phyloP scores from a whole-genome alignment of 2,329 filamentous ascomycete species.

The Clonostachys rhizophaga region DNA sequence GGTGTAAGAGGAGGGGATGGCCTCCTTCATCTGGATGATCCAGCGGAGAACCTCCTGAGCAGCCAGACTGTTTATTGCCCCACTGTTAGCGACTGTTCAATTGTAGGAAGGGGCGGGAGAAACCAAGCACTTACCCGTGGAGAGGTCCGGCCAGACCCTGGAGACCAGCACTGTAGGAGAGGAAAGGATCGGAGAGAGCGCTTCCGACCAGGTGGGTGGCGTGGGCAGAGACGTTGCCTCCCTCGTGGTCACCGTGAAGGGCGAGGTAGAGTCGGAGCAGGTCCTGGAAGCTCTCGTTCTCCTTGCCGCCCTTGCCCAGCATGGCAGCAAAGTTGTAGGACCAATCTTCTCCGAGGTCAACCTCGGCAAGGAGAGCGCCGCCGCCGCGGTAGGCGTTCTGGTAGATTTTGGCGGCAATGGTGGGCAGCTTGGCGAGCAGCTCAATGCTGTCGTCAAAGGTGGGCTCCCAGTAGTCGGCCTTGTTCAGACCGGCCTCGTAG shows the following conservation, averaged over 20 bases:
- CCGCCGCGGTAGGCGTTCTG: slow-evolving; percentile 79
- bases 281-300: slow-evolving; percentile 94
- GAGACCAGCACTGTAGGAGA: slow-evolving; percentile 93
- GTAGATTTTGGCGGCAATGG: slow-evolving; percentile 96
- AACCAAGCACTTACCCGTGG: slow-evolving; percentile 38
- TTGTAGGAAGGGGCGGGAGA: not conserved
- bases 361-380: slow-evolving; percentile 66
- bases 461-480: slow-evolving; percentile 98
- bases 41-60: slow-evolving; percentile 96
- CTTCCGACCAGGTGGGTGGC: slow-evolving; percentile 92
- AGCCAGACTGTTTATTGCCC: slow-evolving; percentile 57
- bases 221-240: slow-evolving; percentile 95
- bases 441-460: slow-evolving; percentile 95
- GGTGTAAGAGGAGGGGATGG: slow-evolving; percentile 72
- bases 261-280: slow-evolving; percentile 90
- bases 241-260: slow-evolving; percentile 96
- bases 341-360: slow-evolving; percentile 90
- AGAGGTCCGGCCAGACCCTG: slow-evolving; percentile 89
- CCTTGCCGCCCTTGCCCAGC: slow-evolving; percentile 82
- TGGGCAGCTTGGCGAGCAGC: slow-evolving; percentile 91
- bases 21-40: slow-evolving; percentile 92
- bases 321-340: slow-evolving; percentile 97
- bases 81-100: not conserved
- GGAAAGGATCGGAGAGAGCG: slow-evolving; percentile 89
- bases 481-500: slow-evolving; percentile 86